Evolutionary conservation across 208 protist genomes (phyloP), one percentile per base, ranked within the genome.

Genomic region (Leishmania tropica): DNA sequence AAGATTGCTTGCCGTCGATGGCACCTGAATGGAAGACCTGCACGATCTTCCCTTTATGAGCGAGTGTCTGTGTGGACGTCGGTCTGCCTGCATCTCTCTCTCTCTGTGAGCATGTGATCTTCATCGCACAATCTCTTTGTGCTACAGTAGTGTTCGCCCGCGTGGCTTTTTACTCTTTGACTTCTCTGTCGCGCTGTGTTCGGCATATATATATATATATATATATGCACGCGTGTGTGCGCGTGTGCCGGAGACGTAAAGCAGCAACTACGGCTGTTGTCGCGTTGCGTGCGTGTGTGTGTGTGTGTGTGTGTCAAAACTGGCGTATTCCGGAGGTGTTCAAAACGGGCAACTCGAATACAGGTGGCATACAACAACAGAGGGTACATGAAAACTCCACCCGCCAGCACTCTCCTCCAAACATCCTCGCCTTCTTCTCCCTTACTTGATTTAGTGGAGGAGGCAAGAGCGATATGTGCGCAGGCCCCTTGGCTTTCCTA

Each of bases 1-100:
- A 62, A 77, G 3, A 17, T 56, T 24, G 48, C 56, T 19, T 21
- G 13, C 53, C 3, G 17, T n/a, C 28, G 58, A 45, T 70, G 13
- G 21, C 47, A 45, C 19, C 48, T n/a, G 51, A 28, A 58, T n/a
- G 2, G 56, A 68, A 42, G 31, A 70, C 19, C 1, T 53, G 2
- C 42, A 54, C 58, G 8, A 13, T 85, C 5, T 71, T 71, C n/a
- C 76, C 28, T 47, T 76, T 74, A n/a, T 76, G 62, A 73, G 58
- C 75, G 24, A n/a, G 62, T 79, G 19, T 54, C 17, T 74, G 19
- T 74, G 37, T 71, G 65, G 15, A 47, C 40, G 17, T 71, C 35
- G 76, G 15, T 64, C 58, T 77, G 5, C 37, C 42, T 77, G 42
- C 35, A 21, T 77, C 48, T 76, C 51, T 13, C 58, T 64, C 17